These are phyloP conservation scores for Curvularia sp. DNA, from an alignment of 2,329 filamentous ascomycete genomes.

Conservation along the genomic window DNA sequence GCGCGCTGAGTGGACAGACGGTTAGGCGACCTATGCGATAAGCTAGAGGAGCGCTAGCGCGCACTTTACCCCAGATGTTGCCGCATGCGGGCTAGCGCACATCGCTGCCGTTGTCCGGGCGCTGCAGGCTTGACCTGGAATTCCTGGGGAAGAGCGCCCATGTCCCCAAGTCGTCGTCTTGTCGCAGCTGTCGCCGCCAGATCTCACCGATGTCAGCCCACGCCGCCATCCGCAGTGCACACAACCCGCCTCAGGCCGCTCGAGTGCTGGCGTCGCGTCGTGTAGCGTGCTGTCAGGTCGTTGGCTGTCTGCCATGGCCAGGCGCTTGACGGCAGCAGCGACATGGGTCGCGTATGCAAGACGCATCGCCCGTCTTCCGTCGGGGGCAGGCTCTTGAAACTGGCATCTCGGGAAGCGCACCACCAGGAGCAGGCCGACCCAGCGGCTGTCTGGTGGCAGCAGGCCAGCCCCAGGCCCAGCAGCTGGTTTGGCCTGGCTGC, in stretches of 20 bases:
- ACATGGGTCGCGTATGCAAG: constrained; percentile 29
- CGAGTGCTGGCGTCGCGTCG: constrained; percentile 6
- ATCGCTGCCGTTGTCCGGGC: constrained; percentile 17
- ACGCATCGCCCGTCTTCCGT: constrained; percentile 23
- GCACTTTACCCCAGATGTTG: constrained; percentile 22
- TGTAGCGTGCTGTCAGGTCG: constrained; percentile 27
- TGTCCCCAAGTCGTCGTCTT: background rate
- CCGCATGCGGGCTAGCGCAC: constrained; percentile 20
- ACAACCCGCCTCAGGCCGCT: background rate
- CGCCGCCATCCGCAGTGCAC: constrained; percentile 3
- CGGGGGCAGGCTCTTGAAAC: constrained; percentile 33
- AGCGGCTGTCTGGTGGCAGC: constrained; percentile 7
- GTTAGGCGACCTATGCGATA: constrained; percentile 17
- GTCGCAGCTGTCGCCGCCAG: constrained; percentile 2
- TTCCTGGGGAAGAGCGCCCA: constrained; percentile 16
- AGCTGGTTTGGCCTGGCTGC: constrained; percentile 2
- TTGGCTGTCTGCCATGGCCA: constrained; percentile 32
- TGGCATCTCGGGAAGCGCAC: constrained; percentile 30
- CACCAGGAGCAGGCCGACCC: background rate
- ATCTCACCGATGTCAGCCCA: constrained; percentile 13
- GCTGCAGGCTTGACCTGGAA: constrained; percentile 17
- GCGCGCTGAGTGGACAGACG: constrained; percentile 20
- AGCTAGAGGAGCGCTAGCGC: constrained; percentile 22
- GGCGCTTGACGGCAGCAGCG: constrained; percentile 29
- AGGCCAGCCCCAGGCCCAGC: constrained; percentile 9